Evolutionary conservation across 805 yeast genomes (phyloP).

Genomic region (Kurtzmaniella fragi): DNA sequence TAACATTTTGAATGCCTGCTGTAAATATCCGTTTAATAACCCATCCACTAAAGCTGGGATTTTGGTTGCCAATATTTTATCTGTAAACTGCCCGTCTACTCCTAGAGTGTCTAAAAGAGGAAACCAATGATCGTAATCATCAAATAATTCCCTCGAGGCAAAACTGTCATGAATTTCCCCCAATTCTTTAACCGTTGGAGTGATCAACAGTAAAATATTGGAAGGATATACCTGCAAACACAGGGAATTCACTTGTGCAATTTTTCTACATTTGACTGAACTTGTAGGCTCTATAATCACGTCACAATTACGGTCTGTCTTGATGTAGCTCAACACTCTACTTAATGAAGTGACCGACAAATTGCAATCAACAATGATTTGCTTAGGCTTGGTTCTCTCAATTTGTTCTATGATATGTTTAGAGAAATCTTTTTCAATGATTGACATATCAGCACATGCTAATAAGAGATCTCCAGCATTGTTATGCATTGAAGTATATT

Average conservation of each 20-base stretch:
- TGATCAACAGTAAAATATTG: constrained; percentile 40
- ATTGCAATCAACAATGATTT: constrained; percentile 66
- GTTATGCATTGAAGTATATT: constrained; percentile 68
- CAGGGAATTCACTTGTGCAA: constrained; percentile 30
- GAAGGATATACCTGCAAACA: constrained; percentile 44
- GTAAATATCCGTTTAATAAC: constrained; percentile 45
- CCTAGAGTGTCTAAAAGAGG: constrained; percentile 61
- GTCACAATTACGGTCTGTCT: constrained; percentile 12
- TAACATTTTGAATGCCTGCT: constrained; percentile 64
- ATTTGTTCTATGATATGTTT: constrained; percentile 41
- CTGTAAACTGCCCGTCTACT: constrained; percentile 41
- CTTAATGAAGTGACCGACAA: constrained; percentile 41
- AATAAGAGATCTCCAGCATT: constrained; percentile 57
- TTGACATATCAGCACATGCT: constrained; percentile 85
- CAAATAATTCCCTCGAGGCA: constrained; percentile 30
- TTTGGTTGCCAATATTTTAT: constrained; percentile 33
- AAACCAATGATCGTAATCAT: constrained; percentile 67
- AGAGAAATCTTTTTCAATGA: constrained; percentile 44
- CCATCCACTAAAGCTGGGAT: constrained; percentile 17
- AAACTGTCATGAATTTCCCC: constrained; percentile 49
- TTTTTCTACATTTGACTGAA: constrained; percentile 49
- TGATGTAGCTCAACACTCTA: constrained; percentile 25
- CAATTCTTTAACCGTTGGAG: constrained; percentile 71
- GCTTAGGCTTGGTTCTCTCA: constrained; percentile 36
- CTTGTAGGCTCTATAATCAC: constrained; percentile 78